Conservation (phyloP, 768 basidiomycete genomes). For the Mycena kentingensis region DNA sequence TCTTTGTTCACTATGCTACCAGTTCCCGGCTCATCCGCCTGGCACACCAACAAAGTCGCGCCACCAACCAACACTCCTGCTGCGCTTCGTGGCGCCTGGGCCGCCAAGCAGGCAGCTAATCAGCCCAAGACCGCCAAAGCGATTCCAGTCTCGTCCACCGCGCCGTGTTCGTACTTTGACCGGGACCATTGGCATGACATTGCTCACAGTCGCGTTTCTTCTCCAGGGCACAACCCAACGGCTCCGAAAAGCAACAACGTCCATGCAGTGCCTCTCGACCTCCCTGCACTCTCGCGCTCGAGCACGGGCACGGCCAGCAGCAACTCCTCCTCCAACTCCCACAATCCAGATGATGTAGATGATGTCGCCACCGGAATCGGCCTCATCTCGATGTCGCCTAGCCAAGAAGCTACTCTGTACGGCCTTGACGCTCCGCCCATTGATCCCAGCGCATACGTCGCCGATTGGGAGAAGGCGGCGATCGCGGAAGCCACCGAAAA, state of each 20-base stretch:
- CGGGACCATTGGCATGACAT: background rate
- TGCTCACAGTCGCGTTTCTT: conserved; percentile 1
- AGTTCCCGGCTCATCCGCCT: conserved; percentile 43
- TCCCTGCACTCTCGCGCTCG: background rate
- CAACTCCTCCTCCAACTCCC: conserved; percentile 7
- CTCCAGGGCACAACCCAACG: conserved; percentile 21
- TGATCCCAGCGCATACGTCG: conserved; percentile 24
- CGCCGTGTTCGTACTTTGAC: conserved; percentile 13
- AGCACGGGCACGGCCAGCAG: background rate
- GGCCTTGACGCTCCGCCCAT: conserved; percentile 10
- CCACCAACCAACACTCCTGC: conserved; percentile 14
- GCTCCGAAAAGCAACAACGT: conserved; percentile 19
- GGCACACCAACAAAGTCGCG: conserved; percentile 31
- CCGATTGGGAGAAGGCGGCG: conserved; percentile 28
- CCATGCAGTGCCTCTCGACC: conserved; percentile 5
- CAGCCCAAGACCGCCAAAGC: conserved; percentile 4
- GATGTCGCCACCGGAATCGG: conserved; percentile 21
- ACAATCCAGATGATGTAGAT: background rate
- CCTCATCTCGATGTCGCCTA: conserved; percentile 27
- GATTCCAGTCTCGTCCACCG: conserved; percentile 4
- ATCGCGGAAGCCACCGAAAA: too few species aligned
- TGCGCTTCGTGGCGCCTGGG: conserved; percentile 25
- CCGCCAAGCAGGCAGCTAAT: conserved; percentile 7
- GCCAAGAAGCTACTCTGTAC: conserved; percentile 29
- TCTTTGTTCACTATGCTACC: background rate